Evolutionary conservation across 345 rosid genomes (phyloP).

Genomic region (Rhodamnia argentea): DNA sequence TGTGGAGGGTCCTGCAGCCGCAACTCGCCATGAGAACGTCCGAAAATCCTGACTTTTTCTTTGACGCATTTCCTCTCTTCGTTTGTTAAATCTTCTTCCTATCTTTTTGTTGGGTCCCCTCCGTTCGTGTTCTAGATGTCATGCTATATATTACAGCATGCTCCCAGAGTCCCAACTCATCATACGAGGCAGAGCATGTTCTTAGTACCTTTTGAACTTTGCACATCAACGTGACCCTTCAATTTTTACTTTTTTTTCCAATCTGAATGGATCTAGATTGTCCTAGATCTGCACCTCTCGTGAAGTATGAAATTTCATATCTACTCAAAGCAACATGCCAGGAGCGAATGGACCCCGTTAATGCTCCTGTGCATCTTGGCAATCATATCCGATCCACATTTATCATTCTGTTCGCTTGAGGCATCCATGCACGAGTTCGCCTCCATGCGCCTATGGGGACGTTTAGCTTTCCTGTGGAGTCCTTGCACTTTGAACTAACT

Average conservation of each 20-base stretch:
- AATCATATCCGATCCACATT: neutral
- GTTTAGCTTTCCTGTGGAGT: neutral
- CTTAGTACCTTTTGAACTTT: neutral
- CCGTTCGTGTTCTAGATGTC: neutral
- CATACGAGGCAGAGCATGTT: neutral
- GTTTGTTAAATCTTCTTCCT: neutral
- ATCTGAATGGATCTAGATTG: neutral
- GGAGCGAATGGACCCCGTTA: neutral
- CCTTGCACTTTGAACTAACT: neutral
- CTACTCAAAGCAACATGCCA: neutral
- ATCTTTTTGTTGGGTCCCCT: neutral
- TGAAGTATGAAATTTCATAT: neutral
- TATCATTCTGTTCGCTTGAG: neutral
- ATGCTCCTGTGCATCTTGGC: neutral
- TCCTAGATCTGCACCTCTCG: neutral
- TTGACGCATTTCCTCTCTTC: neutral
- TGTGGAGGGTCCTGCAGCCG: neutral
- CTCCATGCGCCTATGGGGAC: neutral
- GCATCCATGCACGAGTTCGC: neutral
- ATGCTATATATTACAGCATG: neutral
- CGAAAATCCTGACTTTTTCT: neutral
- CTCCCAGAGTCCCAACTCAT: neutral
- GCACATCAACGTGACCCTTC: neutral
- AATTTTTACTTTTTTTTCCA: fast-evolving
- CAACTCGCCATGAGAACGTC: neutral